phyloP scores from a whole-genome alignment of 495 filamentous ascomycete genomes.

The Immersiella caudata region DNA sequence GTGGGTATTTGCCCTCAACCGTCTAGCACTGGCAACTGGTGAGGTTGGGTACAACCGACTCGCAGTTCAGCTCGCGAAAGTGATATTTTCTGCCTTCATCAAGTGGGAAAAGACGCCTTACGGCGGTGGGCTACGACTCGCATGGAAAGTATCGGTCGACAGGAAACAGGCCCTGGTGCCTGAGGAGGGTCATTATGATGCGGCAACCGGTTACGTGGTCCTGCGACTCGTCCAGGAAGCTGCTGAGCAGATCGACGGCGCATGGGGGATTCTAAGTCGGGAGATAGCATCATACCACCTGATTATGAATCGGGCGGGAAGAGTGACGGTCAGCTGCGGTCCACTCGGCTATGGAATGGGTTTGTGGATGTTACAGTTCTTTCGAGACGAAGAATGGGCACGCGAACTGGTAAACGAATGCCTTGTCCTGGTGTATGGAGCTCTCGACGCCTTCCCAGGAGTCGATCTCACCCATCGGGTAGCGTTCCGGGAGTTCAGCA shows the following conservation, averaged over 20 bases:
- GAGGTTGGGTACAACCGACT: constrained; percentile 56
- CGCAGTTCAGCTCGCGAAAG: constrained; percentile 60
- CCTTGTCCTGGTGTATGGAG: constrained; percentile 40
- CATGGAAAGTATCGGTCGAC: constrained; percentile 66
- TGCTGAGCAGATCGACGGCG: constrained; percentile 33
- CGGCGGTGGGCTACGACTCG: constrained; percentile 48
- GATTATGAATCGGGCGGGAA: constrained; percentile 55
- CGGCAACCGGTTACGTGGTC: constrained; percentile 62
- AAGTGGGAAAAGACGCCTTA: constrained; percentile 34
- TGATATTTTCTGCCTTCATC: constrained; percentile 63
- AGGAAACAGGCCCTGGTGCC: constrained; percentile 53
- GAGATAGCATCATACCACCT: constrained; percentile 64
- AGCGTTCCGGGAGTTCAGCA: constrained; percentile 68
- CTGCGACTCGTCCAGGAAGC: constrained; percentile 57
- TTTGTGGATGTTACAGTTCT: constrained; percentile 65
- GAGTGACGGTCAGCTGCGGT: constrained; percentile 55
- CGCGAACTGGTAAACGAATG: constrained; percentile 36
- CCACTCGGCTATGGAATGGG: constrained; percentile 67
- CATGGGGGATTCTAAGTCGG: constrained; percentile 42
- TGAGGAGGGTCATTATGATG: constrained; percentile 64
- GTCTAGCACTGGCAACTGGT: constrained; percentile 55
- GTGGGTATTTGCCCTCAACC: constrained; percentile 73
- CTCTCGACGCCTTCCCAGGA: neutral
- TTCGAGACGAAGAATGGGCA: constrained; percentile 56
- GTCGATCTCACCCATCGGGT: constrained; percentile 43